Conservation (phyloP, 2,329 filamentous ascomycete species). For the Podosphaera aphanis region DNA sequence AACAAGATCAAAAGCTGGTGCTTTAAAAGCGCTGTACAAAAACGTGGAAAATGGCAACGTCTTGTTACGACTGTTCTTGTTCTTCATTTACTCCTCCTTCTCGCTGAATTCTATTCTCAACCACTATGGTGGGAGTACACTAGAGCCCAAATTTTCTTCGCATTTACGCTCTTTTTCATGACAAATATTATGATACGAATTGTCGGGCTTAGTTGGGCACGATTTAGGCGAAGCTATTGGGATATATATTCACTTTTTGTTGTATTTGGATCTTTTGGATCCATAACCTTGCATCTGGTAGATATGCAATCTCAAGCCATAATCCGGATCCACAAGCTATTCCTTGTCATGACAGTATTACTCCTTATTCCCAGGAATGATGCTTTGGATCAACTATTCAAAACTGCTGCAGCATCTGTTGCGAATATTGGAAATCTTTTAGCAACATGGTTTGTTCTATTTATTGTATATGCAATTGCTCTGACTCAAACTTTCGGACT, state of each 20-base stretch:
- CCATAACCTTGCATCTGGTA: conserved; percentile 52
- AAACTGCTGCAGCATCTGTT: conserved; percentile 85
- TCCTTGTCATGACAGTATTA: conserved; percentile 71
- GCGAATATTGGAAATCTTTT: conserved; percentile 75
- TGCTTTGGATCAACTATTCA: conserved; percentile 92
- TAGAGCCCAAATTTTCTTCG: conserved; percentile 56
- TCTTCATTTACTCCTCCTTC: conserved; percentile 59
- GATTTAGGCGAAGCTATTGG: conserved; percentile 86
- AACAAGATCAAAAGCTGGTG: conserved; percentile 78
- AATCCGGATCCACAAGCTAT: conserved; percentile 73
- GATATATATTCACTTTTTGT: conserved; percentile 70
- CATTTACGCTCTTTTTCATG: conserved; percentile 62
- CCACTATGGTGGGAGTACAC: conserved; percentile 43
- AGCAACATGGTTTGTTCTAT: conserved; percentile 92
- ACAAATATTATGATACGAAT: conserved; percentile 67
- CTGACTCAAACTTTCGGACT: conserved; percentile 89
- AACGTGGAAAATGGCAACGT: conserved; percentile 77
- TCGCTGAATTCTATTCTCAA: conserved; percentile 68
- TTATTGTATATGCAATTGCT: conserved; percentile 88
- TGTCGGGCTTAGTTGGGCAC: conserved; percentile 69
- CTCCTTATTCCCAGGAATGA: conserved; percentile 91
- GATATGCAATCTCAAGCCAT: conserved; percentile 35
- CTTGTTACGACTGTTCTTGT: conserved; percentile 59
- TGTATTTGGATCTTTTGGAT: conserved; percentile 59
- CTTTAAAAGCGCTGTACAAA: conserved; percentile 80